phyloP scores from a whole-genome alignment of 805 yeast species.

The Starmerella bombicola region DNA sequence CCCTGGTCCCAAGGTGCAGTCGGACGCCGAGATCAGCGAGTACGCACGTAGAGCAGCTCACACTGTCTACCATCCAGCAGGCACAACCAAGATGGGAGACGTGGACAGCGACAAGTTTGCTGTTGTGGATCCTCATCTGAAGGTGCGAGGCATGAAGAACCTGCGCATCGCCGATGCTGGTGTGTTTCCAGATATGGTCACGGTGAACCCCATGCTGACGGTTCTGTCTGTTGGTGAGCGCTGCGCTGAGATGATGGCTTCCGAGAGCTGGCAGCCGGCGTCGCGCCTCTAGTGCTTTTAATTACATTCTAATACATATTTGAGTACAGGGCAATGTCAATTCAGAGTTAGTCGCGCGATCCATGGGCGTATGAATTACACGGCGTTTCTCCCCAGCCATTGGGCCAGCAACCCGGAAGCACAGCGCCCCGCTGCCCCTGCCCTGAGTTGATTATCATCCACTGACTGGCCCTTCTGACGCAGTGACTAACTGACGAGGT shows the following conservation, averaged over 20 bases:
- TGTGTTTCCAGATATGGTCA: slow-evolving; percentile 26
- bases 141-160: slow-evolving; percentile 26
- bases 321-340: too few relatives aligned
- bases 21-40: slow-evolving; percentile 27
- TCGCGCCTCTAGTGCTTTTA: background rate
- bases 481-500: too few relatives aligned
- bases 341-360: too few relatives aligned
- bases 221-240: slow-evolving; percentile 15
- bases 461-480: too few relatives aligned
- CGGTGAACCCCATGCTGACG: slow-evolving; percentile 15
- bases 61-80: slow-evolving; percentile 30
- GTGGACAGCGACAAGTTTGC: slow-evolving; percentile 19
- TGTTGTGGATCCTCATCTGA: slow-evolving; percentile 27
- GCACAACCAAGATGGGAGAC: slow-evolving; percentile 24
- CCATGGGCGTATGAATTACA: too few relatives aligned
- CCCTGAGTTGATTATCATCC: too few relatives aligned
- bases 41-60: slow-evolving; percentile 28
- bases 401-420: too few relatives aligned
- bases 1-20: slow-evolving; percentile 27
- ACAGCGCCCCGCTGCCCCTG: too few relatives aligned
- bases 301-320: too few relatives aligned
- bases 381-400: too few relatives aligned
- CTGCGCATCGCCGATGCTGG: slow-evolving; percentile 29
- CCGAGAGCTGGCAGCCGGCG: slow-evolving; percentile 6
- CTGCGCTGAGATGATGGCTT: slow-evolving; percentile 15